Evolutionary conservation across 2,329 filamentous ascomycete genomes (phyloP).

Genomic region (Zalaria sp.): DNA sequence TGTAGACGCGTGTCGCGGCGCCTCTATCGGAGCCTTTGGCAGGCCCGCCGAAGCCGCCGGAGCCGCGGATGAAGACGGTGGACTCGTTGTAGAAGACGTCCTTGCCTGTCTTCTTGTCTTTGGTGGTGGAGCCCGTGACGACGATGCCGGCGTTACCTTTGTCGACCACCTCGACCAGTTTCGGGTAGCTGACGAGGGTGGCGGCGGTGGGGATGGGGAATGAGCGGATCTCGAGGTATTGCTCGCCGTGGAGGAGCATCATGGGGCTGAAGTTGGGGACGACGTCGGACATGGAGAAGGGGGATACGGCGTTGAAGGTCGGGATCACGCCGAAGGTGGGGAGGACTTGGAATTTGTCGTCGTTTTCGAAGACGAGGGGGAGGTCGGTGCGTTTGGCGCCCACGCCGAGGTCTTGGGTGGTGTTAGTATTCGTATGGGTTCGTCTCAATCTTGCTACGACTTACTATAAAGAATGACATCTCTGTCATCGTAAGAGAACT

Average conservation of each 20-base stretch:
- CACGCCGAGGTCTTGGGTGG: conserved; percentile 54
- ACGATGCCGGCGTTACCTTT: conserved; percentile 84
- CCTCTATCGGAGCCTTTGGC: conserved; percentile 67
- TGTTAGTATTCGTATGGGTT: too few relatives aligned
- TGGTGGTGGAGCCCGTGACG: conserved; percentile 66
- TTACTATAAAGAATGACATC: conserved; percentile 81
- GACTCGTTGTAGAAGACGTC: conserved; percentile 95
- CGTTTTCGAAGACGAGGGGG: conserved; percentile 75
- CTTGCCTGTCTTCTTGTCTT: conserved; percentile 72
- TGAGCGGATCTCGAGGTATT: conserved; percentile 89
- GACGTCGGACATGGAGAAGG: conserved; percentile 67
- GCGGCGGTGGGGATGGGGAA: conserved; percentile 81
- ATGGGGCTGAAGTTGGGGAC: conserved; percentile 95
- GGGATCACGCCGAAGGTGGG: conserved; percentile 95
- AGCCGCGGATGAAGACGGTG: conserved; percentile 83
- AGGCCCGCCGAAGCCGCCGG: conserved; percentile 77
- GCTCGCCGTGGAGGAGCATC: conserved; percentile 98
- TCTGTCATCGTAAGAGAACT: conserved; percentile 71
- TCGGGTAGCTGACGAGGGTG: conserved; percentile 59
- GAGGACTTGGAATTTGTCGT: conserved; percentile 83
- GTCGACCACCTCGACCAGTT: conserved; percentile 87
- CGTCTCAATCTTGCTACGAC: conserved; percentile 1
- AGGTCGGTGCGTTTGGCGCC: conserved; percentile 86
- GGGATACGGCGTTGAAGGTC: conserved; percentile 70
- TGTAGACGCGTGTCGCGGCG: conserved; percentile 64